phyloP scores from a whole-genome alignment of 106 monocot genomes.

The Acorus gramineus region DNA sequence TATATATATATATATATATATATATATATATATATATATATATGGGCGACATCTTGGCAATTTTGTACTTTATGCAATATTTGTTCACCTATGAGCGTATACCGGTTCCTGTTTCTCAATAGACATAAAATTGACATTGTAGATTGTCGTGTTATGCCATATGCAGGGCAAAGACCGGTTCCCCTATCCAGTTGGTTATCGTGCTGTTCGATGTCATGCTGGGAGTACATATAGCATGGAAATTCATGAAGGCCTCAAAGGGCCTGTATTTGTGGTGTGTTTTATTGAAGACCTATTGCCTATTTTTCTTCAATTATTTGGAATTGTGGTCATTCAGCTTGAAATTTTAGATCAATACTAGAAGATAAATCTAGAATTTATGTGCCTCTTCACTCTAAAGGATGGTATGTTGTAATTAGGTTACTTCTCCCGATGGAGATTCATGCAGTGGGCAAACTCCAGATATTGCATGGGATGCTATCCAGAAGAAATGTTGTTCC shows the following conservation, averaged over 20 bases:
- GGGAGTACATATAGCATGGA: slow-evolving; percentile 65
- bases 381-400: not conserved
- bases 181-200: slow-evolving; percentile 89
- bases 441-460: slow-evolving; percentile 73
- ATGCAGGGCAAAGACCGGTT: slow-evolving; percentile 78
- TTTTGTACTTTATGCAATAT: no score
- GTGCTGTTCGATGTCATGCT: slow-evolving; percentile 39
- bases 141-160: not conserved
- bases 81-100: no score
- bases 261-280: slow-evolving; percentile 76
- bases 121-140: no score
- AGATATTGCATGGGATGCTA: slow-evolving; percentile 70
- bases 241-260: slow-evolving; percentile 63
- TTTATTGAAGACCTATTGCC: not conserved
- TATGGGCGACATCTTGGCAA: no score
- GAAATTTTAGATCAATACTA: no score
- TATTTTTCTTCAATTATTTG: not conserved
- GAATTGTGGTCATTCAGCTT: no score
- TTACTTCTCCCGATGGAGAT: slow-evolving; percentile 49
- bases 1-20: no score
- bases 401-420: slow-evolving; percentile 18
- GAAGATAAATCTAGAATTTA: no score
- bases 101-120: no score
- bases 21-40: no score
- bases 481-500: slow-evolving; percentile 45